These are phyloP conservation scores for Nemania sp. DNA, from an alignment of 2,329 filamentous ascomycete genomes.

Conservation along the genomic window DNA sequence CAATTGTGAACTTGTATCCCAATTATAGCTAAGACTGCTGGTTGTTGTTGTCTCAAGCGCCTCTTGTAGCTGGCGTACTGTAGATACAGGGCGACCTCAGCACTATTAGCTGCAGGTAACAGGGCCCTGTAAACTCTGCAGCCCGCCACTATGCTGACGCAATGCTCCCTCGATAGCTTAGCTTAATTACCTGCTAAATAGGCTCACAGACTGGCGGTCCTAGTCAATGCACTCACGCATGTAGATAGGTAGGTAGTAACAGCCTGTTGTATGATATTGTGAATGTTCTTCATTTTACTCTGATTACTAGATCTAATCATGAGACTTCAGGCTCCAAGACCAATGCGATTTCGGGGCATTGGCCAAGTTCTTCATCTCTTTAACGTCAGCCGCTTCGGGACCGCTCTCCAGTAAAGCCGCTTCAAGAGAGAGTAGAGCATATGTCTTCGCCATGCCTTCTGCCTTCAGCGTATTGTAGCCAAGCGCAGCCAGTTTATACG, in stretches of 20 bases:
- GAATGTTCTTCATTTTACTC: neutral
- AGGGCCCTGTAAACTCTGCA: neutral
- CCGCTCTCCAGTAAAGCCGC: constrained; percentile 44
- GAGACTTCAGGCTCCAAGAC: constrained; percentile 26
- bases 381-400: constrained; percentile 36
- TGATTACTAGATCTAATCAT: neutral
- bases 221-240: too few relatives aligned
- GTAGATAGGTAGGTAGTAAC: too few relatives aligned
- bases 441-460: constrained; percentile 36
- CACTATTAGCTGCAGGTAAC: constrained; percentile 9
- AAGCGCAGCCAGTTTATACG: constrained; percentile 45
- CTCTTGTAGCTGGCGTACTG: too few relatives aligned
- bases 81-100: constrained; percentile 2
- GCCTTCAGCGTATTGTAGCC: constrained; percentile 43
- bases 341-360: constrained; percentile 38
- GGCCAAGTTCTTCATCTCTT: constrained; percentile 40
- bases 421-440: constrained; percentile 41
- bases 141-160: neutral
- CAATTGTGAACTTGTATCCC: constrained; percentile 7
- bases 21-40: constrained; percentile 10
- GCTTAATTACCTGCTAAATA: too few relatives aligned
- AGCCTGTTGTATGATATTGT: neutral
- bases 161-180: too few relatives aligned
- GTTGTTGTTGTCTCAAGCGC: too few relatives aligned
- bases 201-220: too few relatives aligned